Evolutionary conservation across 768 basidiomycete genomes (phyloP).

Genomic region (Udeniomyces megalosporus): DNA sequence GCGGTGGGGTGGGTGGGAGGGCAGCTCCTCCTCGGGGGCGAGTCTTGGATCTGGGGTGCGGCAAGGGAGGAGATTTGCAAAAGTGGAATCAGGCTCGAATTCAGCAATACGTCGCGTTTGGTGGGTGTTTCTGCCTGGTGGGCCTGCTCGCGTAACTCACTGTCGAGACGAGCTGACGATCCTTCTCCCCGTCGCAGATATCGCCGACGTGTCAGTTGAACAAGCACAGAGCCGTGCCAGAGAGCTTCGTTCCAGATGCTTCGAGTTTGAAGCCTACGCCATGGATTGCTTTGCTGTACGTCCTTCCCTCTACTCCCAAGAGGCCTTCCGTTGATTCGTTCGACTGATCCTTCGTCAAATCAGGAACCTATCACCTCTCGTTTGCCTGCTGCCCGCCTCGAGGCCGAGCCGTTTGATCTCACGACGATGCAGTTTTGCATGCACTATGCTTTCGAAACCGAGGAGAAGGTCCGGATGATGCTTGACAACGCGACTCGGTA

Average conservation of each 20-base stretch:
- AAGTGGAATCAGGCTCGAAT: constrained; percentile 87
- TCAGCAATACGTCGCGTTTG: constrained; percentile 61
- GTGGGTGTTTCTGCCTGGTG: too few species aligned
- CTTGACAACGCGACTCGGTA: constrained; percentile 70
- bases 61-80: constrained; percentile 93
- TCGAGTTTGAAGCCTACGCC: constrained; percentile 65
- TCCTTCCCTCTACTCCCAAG: background rate
- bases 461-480: constrained; percentile 75
- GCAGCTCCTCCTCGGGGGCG: constrained; percentile 37
- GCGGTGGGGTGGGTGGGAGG: constrained; percentile 24
- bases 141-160: too few species aligned
- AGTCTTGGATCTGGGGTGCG: constrained; percentile 91
- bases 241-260: constrained; percentile 30
- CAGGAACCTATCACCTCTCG: constrained; percentile 49
- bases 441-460: constrained; percentile 97
- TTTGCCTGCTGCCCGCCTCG: constrained; percentile 42
- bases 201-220: constrained; percentile 70
- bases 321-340: too few species aligned
- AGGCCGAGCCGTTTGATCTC: constrained; percentile 66
- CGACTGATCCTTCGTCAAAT: background rate
- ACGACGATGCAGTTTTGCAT: constrained; percentile 99
- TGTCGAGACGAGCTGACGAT: too few species aligned
- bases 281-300: constrained; percentile 67
- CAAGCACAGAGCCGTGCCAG: constrained; percentile 59
- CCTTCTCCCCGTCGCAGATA: constrained; percentile 54